Base-by-base conservation (phyloP, 176 grass and related monocot species). In the Oryza nivara region DNA sequence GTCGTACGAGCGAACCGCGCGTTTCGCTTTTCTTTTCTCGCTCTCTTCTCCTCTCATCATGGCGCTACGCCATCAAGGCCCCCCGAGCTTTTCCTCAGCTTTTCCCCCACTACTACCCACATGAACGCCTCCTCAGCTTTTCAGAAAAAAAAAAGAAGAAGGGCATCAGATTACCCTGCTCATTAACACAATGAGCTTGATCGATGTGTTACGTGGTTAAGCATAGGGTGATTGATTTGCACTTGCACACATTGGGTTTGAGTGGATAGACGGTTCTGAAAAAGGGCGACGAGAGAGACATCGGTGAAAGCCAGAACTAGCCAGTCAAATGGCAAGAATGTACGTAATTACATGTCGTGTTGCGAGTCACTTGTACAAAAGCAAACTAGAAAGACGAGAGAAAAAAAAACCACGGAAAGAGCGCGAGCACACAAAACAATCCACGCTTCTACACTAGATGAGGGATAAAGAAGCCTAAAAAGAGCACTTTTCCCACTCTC, bases 401-500 rank as follows among this genome's bases (percentile, higher is more conserved):
- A 23, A 0, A 36, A 16, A 16, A n/a, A 25, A n/a, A 28, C 7
- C 54, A 58, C 70, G 49, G n/a, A 60, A 32, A 61, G 7, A 58
- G 74, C 56, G 34, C 72, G 83, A 52, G 86, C 56, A 74, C 72
- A 66, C 40, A 46, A 68, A 45, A 67, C 79, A 68, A 74, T 74
- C 81, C 82, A 89, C 69, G 87, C 77, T 75, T 75, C 35, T 10
- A 63, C 58, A 63, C 58, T 48, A 28, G 52, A 12, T 43, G 68
- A 35, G 63, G 72, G 83, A 13, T 70, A 89, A 89, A 85, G 76
- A 63, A 51, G 87, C 70, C 76, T 89, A 84, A 84, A 84, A 89
- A 43, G 82, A 85, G 82, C 82, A 80, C 82, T 76, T 81, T 89
- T 85, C 76, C 87, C 87, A 82, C 67, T 68, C 67, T 82, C 72